Evolutionary conservation across 2,329 filamentous ascomycete species (phyloP), one percentile per base, ranked within the genome.

Genomic region (Emydomyces testavorans): DNA sequence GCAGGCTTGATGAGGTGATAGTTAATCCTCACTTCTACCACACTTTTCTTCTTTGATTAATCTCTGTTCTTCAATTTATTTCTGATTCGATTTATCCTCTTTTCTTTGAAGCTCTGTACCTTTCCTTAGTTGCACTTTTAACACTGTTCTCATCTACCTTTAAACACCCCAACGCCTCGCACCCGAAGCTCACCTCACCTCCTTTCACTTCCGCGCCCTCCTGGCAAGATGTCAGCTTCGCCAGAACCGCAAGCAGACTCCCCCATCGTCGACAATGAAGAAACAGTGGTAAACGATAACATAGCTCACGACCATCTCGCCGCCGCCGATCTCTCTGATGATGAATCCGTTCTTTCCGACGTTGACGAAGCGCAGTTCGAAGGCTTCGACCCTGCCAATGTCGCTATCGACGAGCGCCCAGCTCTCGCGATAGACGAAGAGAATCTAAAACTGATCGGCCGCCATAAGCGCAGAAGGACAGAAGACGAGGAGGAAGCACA

Each of bases 281-380:
- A 42, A 26, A 23, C 48, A 15, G 50, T 29, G 6, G 49, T 29
- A 16, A 31, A 53, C 8, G 56, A 57, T 5, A 36, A 45, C 13
- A 52, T 42, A 18, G 15, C 34, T 8, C 32, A 38, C n/a, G 57
- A 60, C 13, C 56, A 59, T 16, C 56, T 58, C 15, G 57, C 58
- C 34, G 68, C 65, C 34, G 68, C 66, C 23, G 67, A 64, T 26
- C 61, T 75, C 28, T 77, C 75, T 15, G 77, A 80, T 57, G 72
- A 76, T 47, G 79, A 82, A 54, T 81, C 78, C 2, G 71, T 73
- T 7, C 69, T 82, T 24, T 80, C 78, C 13, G 79, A 82, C 58
- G 70, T 82, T 45, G 77, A 82, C 56, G 79, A 82, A 58, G 74
- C 74, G 34, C 75, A 81, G 58, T 80, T 82, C 54, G 76, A 79